Percentiles rank a stretch among this genome's conserved stretches.
Conservation (phyloP, 495 filamentous ascomycete genomes). For the Lindgomyces ingoldianus region DNA sequence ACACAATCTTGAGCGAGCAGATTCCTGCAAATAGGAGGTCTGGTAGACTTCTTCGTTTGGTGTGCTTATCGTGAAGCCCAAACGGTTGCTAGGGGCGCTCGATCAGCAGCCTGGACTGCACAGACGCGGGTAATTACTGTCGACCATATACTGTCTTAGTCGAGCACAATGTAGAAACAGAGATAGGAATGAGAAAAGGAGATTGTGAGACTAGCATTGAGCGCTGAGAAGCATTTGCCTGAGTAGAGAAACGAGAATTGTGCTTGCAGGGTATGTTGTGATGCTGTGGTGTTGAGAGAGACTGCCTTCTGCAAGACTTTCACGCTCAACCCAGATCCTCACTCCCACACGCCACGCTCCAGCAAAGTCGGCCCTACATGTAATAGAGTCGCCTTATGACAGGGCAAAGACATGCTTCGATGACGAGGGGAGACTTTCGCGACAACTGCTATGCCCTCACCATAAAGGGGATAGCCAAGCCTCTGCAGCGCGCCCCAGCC, state of each 20-base stretch:
- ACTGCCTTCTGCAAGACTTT: not conserved
- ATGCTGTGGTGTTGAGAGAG: not conserved
- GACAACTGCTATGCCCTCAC: not conserved
- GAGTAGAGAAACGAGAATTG: not conserved
- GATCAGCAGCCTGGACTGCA: not conserved
- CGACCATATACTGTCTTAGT: not conserved
- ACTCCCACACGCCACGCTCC: not conserved
- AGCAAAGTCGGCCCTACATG: not conserved
- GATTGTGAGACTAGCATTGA: not conserved
- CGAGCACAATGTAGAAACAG: not conserved
- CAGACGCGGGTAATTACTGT: not conserved
- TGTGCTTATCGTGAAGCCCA: not conserved
- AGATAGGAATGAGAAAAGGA: slow-evolving; percentile 2
- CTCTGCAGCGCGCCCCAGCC: not conserved
- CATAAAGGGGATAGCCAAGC: not conserved
- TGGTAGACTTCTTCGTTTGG: not conserved
- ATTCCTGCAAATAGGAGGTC: not conserved
- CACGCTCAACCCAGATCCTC: not conserved
- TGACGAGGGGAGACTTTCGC: not conserved
- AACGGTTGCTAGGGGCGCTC: not conserved
- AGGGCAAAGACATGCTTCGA: not conserved
- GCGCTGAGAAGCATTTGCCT: not conserved
- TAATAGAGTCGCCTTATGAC: not conserved
- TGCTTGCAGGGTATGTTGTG: not conserved
- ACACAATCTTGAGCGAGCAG: not conserved